Evolutionary conservation across 352 stramenopile genomes (phyloP).

Genomic region (Plasmopara viticola): DNA sequence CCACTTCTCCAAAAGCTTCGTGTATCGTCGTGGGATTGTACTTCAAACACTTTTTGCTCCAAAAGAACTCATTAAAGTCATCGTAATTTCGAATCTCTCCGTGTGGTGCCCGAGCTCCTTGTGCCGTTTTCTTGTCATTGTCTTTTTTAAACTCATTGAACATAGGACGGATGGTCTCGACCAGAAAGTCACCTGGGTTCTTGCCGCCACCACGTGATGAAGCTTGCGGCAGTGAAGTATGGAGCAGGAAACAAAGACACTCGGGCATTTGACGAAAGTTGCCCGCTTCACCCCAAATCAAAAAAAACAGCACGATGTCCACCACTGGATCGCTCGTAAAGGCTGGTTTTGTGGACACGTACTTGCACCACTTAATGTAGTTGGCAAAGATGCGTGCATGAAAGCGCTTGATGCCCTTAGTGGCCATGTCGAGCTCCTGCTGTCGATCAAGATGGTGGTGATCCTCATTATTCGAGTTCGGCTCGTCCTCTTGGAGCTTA

Average conservation of each 20-base stretch:
- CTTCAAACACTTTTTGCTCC: slow-evolving; percentile 79
- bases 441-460: slow-evolving; percentile 51
- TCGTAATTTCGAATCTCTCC: slow-evolving; percentile 81
- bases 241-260: slow-evolving; percentile 70
- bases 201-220: slow-evolving; percentile 40
- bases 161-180: slow-evolving; percentile 66
- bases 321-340: slow-evolving; percentile 71
- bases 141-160: slow-evolving; percentile 56
- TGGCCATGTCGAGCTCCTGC: slow-evolving; percentile 60
- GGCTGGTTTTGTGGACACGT: slow-evolving; percentile 62
- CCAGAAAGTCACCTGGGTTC: slow-evolving; percentile 58
- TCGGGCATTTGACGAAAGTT: slow-evolving; percentile 82
- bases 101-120: slow-evolving; percentile 59
- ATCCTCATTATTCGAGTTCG: slow-evolving; percentile 29
- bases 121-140: slow-evolving; percentile 81
- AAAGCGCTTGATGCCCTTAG: slow-evolving; percentile 56
- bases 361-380: slow-evolving; percentile 87
- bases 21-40: slow-evolving; percentile 59
- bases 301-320: slow-evolving; percentile 72
- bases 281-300: slow-evolving; percentile 79
- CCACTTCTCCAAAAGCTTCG: slow-evolving; percentile 55
- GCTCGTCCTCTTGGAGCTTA: slow-evolving; percentile 44
- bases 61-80: slow-evolving; percentile 87
- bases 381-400: slow-evolving; percentile 69
- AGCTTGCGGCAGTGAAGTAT: slow-evolving; percentile 62